A percentile compares a stretch with the other conserved stretches of the same genome.
These are phyloP conservation scores for Draba incana DNA, from an alignment of 345 rosid species.

Conservation along the genomic window DNA sequence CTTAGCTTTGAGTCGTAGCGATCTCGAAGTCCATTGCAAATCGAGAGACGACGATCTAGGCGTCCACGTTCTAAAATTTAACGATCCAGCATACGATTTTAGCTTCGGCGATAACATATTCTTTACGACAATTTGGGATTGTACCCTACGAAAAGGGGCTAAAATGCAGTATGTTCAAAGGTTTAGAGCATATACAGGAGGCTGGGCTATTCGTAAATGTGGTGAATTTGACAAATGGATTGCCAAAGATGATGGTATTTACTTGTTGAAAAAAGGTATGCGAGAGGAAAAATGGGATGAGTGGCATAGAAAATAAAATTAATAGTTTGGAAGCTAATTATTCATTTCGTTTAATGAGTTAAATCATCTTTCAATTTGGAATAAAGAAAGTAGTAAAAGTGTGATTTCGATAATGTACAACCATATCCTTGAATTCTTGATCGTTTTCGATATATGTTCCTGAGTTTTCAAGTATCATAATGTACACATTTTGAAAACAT, in stretches of 20 bases:
- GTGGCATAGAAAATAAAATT: not conserved
- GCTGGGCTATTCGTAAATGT: not conserved
- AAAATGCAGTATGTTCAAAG: not conserved
- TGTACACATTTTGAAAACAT: no score
- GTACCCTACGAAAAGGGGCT: not conserved
- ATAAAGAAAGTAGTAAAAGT: no score
- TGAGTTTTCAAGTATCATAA: no score
- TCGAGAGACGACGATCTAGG: not conserved
- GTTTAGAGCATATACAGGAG: not conserved
- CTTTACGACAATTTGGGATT: not conserved
- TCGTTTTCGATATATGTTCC: no score
- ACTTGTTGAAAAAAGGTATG: not conserved
- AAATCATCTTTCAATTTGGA: no score
- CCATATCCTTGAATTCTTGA: no score
- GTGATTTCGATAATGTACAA: no score
- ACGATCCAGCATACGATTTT: not conserved
- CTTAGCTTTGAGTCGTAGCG: not conserved
- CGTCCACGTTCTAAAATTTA: not conserved
- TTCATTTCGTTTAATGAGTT: not conserved
- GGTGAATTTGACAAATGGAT: not conserved
- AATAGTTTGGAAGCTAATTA: not conserved
- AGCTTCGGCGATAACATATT: not conserved
- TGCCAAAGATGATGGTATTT: not conserved
- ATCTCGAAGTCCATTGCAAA: constrained; percentile 6
- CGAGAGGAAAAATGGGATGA: not conserved